phyloP scores from a whole-genome alignment of 306 rosid species.

The Aeschynomene evenia region DNA sequence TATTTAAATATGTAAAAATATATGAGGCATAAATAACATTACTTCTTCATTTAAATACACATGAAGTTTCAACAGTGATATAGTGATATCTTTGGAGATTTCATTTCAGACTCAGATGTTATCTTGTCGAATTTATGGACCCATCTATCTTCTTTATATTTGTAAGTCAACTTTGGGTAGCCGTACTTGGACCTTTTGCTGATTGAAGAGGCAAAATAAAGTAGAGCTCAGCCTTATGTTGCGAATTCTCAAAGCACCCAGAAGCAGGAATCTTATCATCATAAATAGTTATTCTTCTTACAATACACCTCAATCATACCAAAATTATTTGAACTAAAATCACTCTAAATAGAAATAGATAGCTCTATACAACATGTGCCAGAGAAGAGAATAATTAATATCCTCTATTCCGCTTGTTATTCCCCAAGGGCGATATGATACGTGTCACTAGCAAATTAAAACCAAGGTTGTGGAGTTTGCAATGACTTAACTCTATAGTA shows the following conservation, averaged over 20 bases:
- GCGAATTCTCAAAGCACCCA: slow-evolving; percentile 39
- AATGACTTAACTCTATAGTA: slow-evolving; percentile 7
- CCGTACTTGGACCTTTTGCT: slow-evolving; percentile 33
- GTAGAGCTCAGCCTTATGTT: slow-evolving; percentile 25
- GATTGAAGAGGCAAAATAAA: slow-evolving; percentile 28
- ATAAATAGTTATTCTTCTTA: slow-evolving; percentile 36
- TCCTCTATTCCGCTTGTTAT: slow-evolving; percentile 31
- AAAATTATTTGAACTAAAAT: slow-evolving; percentile 39
- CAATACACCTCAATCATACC: slow-evolving; percentile 40
- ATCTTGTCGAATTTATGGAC: slow-evolving; percentile 30
- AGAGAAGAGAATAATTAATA: too few relatives aligned
- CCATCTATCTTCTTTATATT: slow-evolving; percentile 28
- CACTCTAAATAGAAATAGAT: slow-evolving; percentile 43
- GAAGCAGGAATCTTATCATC: slow-evolving; percentile 31
- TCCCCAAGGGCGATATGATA: slow-evolving; percentile 10
- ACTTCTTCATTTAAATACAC: too few relatives aligned
- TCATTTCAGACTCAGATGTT: slow-evolving; percentile 27
- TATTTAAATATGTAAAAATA: too few relatives aligned
- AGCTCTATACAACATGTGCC: slow-evolving; percentile 61
- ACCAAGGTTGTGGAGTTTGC: slow-evolving; percentile 24
- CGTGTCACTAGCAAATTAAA: slow-evolving; percentile 32
- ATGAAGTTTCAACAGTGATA: not conserved
- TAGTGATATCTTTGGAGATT: slow-evolving; percentile 34
- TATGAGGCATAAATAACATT: too few relatives aligned
- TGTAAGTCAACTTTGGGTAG: slow-evolving; percentile 20